A percentile compares a stretch with the other conserved stretches of the same genome.
phyloP scores from a whole-genome alignment of 139 green algal genomes.

The Pseudopediastrum boryanum region DNA sequence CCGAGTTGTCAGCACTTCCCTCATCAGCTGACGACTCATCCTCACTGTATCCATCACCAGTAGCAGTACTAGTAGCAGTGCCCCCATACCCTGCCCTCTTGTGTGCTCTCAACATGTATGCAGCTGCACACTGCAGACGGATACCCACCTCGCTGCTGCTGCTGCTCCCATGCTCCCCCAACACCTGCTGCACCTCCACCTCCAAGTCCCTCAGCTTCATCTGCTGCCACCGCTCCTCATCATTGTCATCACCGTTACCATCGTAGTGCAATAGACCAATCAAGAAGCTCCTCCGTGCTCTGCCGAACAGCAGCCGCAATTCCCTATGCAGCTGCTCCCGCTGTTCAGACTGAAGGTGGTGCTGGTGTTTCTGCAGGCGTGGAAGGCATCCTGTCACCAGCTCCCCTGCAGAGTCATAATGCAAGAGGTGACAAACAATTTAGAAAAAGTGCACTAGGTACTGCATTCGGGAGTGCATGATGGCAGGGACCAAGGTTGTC shows the following conservation, averaged over 20 bases:
- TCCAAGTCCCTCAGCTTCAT: constrained; percentile 19
- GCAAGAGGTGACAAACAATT: background rate
- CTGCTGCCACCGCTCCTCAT: background rate
- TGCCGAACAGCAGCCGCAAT: background rate
- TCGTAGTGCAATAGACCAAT: background rate
- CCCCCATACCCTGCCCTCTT: background rate
- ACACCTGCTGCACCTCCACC: background rate
- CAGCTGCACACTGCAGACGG: constrained; percentile 7
- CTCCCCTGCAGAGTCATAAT: constrained; percentile 2
- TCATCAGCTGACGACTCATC: background rate
- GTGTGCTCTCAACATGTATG: constrained; percentile 6
- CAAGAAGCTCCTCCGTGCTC: background rate
- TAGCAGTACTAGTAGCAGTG: background rate
- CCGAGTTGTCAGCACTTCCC: too few species aligned
- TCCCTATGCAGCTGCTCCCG: constrained; percentile 15
- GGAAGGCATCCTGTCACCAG: constrained; percentile 21
- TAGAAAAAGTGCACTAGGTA: too few species aligned
- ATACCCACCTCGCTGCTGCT: background rate
- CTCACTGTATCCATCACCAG: background rate
- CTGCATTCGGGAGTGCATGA: too few species aligned
- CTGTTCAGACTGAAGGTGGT: constrained; percentile 15
- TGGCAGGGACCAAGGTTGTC: too few species aligned
- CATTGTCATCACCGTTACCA: background rate
- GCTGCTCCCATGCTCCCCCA: background rate
- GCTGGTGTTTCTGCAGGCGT: constrained; percentile 1